Base-by-base conservation (phyloP, 805 yeast genomes). In the Candida railenensis region DNA sequence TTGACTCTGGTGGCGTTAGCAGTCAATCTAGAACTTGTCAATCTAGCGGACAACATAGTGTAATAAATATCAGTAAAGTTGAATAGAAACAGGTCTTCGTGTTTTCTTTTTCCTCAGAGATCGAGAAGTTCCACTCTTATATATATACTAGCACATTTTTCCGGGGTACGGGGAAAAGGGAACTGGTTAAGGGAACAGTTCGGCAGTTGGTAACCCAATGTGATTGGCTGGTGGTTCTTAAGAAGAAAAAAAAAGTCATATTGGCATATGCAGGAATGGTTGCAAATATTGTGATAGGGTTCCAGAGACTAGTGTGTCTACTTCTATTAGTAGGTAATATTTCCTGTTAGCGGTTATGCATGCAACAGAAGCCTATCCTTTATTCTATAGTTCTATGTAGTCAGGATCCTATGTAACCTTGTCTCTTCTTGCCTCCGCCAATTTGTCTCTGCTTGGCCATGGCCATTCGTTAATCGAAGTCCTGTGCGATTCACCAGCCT, bases 371-470 rank as follows among this genome's bases (percentile, higher is more conserved):
- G 5, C 30, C 30, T 25, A 11, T 11, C 30, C 9, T 25, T 11
- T 25, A 11, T 5, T 11, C 30, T 25, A 7, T 5, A 25, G 30
- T 25, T 25, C 30, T n/a, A n/a, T n/a, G n/a, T n/a, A n/a, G n/a
- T n/a, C n/a, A n/a, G n/a, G n/a, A n/a, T n/a, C n/a, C n/a, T n/a
- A n/a, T n/a, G 11, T 25, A 5, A 25, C 30, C 30, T 11, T 25
- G 9, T 25, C 30, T 11, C 30, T 25, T 25, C 39, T 16, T 4
- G 39, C 39, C 8, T 36, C 22, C 22, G 4, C 39, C 12, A 40
- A 40, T 7, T 63, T 66, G 11, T 51, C 55, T 2, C 41, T 20
- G 0, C 59, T 43, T 2, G 76, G 74, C 76, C 76, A 70, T 14
- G 61, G 61, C 71, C 73, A 70, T 20, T 40, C 42, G 37, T 18